These are phyloP conservation scores for Salix brachista DNA, from an alignment of 345 rosid species.

Conservation along the genomic window DNA sequence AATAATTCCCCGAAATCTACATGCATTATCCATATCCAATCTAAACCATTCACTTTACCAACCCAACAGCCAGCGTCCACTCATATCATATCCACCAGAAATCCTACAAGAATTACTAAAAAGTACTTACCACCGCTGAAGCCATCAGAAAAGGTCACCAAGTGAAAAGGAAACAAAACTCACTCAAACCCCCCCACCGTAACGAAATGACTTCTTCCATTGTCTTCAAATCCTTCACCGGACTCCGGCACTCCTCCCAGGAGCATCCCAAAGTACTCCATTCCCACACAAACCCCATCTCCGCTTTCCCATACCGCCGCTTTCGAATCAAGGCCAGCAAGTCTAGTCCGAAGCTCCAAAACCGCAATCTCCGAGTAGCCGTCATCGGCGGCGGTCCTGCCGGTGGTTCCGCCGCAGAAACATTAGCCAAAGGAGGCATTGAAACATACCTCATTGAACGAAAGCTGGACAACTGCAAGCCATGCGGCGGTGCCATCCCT, in stretches of 20 bases:
- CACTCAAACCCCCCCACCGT: neutral
- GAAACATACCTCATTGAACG: slow-evolving; percentile 83
- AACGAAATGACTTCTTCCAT: slow-evolving; percentile 48
- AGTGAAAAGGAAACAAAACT: neutral
- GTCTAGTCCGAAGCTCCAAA: slow-evolving; percentile 53
- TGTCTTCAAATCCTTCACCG: slow-evolving; percentile 70
- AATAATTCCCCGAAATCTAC: slow-evolving; percentile 18
- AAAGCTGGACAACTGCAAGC: slow-evolving; percentile 89
- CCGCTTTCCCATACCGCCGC: neutral
- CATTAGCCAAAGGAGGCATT: slow-evolving; percentile 78
- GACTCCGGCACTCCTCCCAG: slow-evolving; percentile 52
- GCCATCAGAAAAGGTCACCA: neutral
- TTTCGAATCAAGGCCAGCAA: slow-evolving; percentile 43
- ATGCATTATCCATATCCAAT: slow-evolving; percentile 42
- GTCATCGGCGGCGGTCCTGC: slow-evolving; percentile 95
- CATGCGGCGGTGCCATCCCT: slow-evolving; percentile 95
- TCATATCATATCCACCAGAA: slow-evolving; percentile 56
- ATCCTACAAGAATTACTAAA: neutral
- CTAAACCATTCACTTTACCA: slow-evolving; percentile 28
- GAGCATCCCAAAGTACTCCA: slow-evolving; percentile 29
- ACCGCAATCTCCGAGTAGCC: slow-evolving; percentile 80
- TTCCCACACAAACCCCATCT: slow-evolving; percentile 15
- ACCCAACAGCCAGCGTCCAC: slow-evolving; percentile 38
- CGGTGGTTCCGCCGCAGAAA: slow-evolving; percentile 74
- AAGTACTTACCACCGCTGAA: neutral